Conservation (phyloP, 2,329 filamentous ascomycete genomes). For the Acrodontium crateriforme region DNA sequence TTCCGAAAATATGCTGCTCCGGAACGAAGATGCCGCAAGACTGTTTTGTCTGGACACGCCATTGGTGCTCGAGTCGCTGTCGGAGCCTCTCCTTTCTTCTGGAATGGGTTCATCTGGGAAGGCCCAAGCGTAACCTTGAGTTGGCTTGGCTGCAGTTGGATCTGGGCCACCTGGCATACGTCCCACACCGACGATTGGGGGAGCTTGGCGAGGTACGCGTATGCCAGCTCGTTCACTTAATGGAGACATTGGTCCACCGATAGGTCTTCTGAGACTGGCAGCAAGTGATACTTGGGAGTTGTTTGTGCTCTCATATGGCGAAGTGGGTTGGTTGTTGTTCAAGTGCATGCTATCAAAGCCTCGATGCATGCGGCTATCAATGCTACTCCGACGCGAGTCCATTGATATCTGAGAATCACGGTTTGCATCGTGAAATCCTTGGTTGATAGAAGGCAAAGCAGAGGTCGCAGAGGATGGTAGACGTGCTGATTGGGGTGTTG, state of each 20-base stretch:
- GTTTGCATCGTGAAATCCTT: slow-evolving; percentile 28
- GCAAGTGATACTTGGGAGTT: slow-evolving; percentile 64
- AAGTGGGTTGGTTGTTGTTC: slow-evolving; percentile 36
- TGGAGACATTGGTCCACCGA: slow-evolving; percentile 33
- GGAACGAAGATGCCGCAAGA: slow-evolving; percentile 61
- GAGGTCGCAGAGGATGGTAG: slow-evolving; percentile 23
- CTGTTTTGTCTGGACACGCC: slow-evolving; percentile 60
- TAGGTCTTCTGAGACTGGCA: slow-evolving; percentile 47
- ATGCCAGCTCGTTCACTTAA: slow-evolving; percentile 21
- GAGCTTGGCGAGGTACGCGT: slow-evolving; percentile 48
- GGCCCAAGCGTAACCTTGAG: slow-evolving; percentile 72
- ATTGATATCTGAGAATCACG: slow-evolving; percentile 30
- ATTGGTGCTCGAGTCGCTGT: slow-evolving; percentile 33
- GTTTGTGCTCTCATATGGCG: slow-evolving; percentile 64
- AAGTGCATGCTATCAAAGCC: slow-evolving; percentile 57
- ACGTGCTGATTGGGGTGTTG: slow-evolving; percentile 28
- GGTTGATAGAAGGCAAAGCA: slow-evolving; percentile 44
- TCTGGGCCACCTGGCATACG: slow-evolving; percentile 50
- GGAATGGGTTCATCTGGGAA: slow-evolving; percentile 60
- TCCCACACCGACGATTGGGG: slow-evolving; percentile 58
- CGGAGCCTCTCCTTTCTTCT: slow-evolving; percentile 34
- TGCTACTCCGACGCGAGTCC: slow-evolving; percentile 58
- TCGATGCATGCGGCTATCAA: slow-evolving; percentile 65
- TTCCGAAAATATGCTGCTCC: slow-evolving; percentile 64
- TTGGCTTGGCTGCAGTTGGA: slow-evolving; percentile 57